Conservation (phyloP, 2,329 filamentous ascomycete species). For the Leptographium flavum region DNA sequence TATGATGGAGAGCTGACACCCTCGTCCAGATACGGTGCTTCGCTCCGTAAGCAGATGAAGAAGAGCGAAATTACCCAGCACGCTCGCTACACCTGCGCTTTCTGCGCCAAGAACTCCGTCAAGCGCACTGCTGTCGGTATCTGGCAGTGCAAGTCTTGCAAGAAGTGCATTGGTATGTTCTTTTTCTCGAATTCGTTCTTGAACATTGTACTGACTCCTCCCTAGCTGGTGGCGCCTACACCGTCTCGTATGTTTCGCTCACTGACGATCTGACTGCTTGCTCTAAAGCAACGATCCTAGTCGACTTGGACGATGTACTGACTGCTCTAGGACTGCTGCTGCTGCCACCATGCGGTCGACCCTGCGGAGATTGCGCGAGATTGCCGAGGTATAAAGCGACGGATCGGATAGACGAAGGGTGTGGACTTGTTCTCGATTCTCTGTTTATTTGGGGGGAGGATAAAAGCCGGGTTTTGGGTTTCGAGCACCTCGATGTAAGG, state of each 20-base stretch:
- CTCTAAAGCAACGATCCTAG: not conserved
- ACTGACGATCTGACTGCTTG: not conserved
- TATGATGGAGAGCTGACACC: not conserved
- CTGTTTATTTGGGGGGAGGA: not conserved
- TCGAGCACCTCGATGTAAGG: not conserved
- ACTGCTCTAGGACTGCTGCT: constrained; percentile 58
- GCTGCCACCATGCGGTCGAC: constrained; percentile 91
- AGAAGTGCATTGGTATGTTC: constrained; percentile 61
- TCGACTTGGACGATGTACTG: not conserved
- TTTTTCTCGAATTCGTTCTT: not conserved
- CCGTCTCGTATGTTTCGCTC: constrained; percentile 67
- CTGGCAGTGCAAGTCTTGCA: constrained; percentile 93
- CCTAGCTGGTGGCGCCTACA: constrained; percentile 71
- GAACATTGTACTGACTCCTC: constrained; percentile 1
- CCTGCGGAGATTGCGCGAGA: constrained; percentile 92
- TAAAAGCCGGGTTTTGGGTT: constrained; percentile 1
- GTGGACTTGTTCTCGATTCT: not conserved
- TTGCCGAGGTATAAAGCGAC: constrained; percentile 69
- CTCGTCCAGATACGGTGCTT: constrained; percentile 78
- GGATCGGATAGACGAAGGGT: not conserved
- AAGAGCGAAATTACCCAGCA: constrained; percentile 99
- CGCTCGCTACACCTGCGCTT: constrained; percentile 88
- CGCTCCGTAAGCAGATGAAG: constrained; percentile 96
- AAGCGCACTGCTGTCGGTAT: constrained; percentile 49
- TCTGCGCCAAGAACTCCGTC: constrained; percentile 95